Evolutionary conservation across 2,329 filamentous ascomycete genomes (phyloP).

Genomic region (Calonectria honghensis): DNA sequence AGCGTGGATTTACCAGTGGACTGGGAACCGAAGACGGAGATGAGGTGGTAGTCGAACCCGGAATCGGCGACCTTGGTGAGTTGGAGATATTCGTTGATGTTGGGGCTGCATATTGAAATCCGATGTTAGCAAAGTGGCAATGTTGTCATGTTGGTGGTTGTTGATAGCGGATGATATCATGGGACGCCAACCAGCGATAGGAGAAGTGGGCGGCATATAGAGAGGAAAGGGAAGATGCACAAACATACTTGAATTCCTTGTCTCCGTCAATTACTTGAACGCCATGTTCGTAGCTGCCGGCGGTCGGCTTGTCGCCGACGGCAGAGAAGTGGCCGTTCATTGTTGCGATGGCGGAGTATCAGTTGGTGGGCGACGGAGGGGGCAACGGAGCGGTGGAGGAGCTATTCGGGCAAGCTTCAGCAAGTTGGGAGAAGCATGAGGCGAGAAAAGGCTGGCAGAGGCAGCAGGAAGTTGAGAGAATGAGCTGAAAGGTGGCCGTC

Average conservation of each 20-base stretch:
- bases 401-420: constrained; percentile 41
- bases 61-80: constrained; percentile 87
- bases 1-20: constrained; percentile 99
- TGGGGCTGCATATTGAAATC: constrained; percentile 71
- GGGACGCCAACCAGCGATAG: constrained; percentile 9
- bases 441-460: constrained; percentile 35
- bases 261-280: constrained; percentile 95
- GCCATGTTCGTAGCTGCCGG: constrained; percentile 88
- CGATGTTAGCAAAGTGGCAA: constrained; percentile 32
- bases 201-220: neutral
- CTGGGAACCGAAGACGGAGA: constrained; percentile 98
- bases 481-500: neutral
- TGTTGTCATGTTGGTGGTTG: constrained; percentile 30
- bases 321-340: constrained; percentile 90
- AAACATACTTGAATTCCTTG: constrained; percentile 94
- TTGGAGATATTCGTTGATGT: constrained; percentile 88
- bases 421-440: constrained; percentile 39
- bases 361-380: constrained; percentile 31
- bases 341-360: constrained; percentile 52
- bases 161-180: constrained; percentile 35
- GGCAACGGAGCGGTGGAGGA: constrained; percentile 38
- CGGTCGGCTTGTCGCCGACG: constrained; percentile 79
- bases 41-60: constrained; percentile 99
- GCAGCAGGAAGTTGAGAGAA: constrained; percentile 25
- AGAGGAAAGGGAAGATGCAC: constrained; percentile 12